Percentiles rank a stretch among this genome's conserved stretches.
These are phyloP conservation scores for Coniochaeta sp. DNA, from an alignment of 2,329 filamentous ascomycete species.

Conservation along the genomic window DNA sequence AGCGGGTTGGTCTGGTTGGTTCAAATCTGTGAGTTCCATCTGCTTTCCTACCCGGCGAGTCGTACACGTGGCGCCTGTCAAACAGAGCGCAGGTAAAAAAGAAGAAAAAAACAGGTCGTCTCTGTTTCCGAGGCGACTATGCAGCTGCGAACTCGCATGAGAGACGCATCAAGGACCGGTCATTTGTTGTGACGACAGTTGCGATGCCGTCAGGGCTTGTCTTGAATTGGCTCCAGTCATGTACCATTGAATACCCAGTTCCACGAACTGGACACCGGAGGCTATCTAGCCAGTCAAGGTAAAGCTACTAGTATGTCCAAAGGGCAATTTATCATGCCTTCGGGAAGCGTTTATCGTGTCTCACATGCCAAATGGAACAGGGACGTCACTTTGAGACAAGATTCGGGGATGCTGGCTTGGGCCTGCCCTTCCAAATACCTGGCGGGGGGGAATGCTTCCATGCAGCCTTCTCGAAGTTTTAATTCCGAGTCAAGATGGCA, in stretches of 20 bases:
- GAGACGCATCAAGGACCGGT: neutral
- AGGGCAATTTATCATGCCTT: too few relatives aligned
- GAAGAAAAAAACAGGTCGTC: too few relatives aligned
- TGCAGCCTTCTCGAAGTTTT: neutral
- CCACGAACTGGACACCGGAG: neutral
- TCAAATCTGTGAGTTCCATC: neutral
- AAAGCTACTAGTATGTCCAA: too few relatives aligned
- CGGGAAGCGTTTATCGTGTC: neutral
- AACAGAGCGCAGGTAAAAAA: too few relatives aligned
- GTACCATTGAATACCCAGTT: neutral
- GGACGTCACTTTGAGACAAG: neutral
- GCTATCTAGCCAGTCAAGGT: too few relatives aligned
- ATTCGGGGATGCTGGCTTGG: neutral
- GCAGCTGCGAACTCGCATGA: neutral
- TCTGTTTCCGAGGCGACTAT: too few relatives aligned
- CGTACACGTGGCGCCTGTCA: neutral
- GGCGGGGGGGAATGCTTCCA: neutral
- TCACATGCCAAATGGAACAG: neutral
- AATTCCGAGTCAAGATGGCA: neutral
- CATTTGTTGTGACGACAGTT: neutral
- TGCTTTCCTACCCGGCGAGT: neutral
- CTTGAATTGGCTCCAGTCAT: neutral
- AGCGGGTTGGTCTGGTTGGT: neutral
- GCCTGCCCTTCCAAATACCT: neutral
- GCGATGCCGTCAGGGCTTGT: too few relatives aligned